Base-by-base conservation (phyloP, 768 basidiomycete species). In the Tulasnella sp. region DNA sequence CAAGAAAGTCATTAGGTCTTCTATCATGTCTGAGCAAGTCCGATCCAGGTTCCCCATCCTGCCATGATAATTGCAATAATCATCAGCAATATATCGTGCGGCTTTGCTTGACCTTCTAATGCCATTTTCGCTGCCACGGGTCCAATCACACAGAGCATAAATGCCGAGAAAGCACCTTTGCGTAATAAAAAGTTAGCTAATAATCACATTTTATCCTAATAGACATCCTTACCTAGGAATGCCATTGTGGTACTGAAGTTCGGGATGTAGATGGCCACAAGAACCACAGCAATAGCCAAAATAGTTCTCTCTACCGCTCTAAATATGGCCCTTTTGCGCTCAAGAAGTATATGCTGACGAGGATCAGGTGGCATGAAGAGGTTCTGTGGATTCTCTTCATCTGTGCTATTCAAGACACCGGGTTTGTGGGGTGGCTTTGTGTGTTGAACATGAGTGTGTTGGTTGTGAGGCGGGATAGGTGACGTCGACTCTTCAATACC, bases 171-270 rank as follows among this genome's bases (percentile, higher is more conserved):
- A n/a, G 86, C 81, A 2, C 92, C 49, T 51, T 15, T 16, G 19
- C 24, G 12, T 7, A 5, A 37, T 27, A 16, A 22, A 4, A 24
- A 31, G 19, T 8, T n/a, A n/a, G n/a, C n/a, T n/a, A n/a, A n/a
- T n/a, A n/a, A n/a, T n/a, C n/a, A n/a, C n/a, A n/a, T n/a, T n/a
- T n/a, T n/a, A n/a, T n/a, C n/a, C n/a, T n/a, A 20, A 41, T 7
- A 5, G 13, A 13, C 13, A 5, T 12, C 19, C 49, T 28, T 41
- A 51, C 49, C 92, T 46, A 96, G 69, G 64, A 95, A 85, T 1
- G 88, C 85, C 84, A 91, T 89, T 64, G 82, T 69, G 4, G 78
- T 72, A 56, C 80, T 78, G 65, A 92, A 92, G 48, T 84, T 75
- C 4, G 89, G 89, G 19, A 91, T 64, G 45, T 75, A 62, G 52